Evolutionary conservation across 352 stramenopile genomes (phyloP).

Genomic region (Globisporangium nagaii): DNA sequence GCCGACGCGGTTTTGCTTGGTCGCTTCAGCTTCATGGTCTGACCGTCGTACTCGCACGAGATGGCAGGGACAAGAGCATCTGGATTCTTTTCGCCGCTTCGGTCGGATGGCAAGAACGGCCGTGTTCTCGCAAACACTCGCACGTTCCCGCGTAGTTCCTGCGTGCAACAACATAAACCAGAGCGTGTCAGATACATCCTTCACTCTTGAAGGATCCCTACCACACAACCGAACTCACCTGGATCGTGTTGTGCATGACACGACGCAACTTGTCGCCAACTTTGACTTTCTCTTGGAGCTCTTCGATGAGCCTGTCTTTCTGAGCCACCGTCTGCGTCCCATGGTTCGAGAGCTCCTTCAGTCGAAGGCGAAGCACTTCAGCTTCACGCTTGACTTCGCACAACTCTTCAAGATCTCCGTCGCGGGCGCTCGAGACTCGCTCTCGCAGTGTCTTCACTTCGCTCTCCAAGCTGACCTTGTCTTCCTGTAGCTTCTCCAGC

Average conservation of each 20-base stretch:
- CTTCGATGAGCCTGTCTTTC: conserved; percentile 60
- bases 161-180: conserved; percentile 1
- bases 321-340: conserved; percentile 59
- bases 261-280: conserved; percentile 83
- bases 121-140: conserved; percentile 95
- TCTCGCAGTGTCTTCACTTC: conserved; percentile 62
- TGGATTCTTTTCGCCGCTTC: conserved; percentile 26
- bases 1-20: conserved; percentile 28
- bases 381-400: conserved; percentile 65
- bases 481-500: conserved; percentile 61
- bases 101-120: conserved; percentile 85
- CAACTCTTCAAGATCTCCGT: conserved; percentile 64
- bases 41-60: conserved; percentile 64
- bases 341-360: conserved; percentile 62
- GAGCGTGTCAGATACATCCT: neutral
- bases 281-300: conserved; percentile 70
- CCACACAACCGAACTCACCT: conserved; percentile 35
- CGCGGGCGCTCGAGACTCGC: conserved; percentile 38
- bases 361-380: conserved; percentile 58
- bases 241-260: conserved; percentile 98
- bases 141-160: conserved; percentile 98
- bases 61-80: conserved; percentile 41
- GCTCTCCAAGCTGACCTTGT: conserved; percentile 70
- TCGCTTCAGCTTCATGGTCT: conserved; percentile 56
- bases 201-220: neutral